A percentile compares a stretch with the other conserved stretches of the same genome.
Conservation (phyloP, 73 alveolate genomes). For the Uronychia setigera region DNA sequence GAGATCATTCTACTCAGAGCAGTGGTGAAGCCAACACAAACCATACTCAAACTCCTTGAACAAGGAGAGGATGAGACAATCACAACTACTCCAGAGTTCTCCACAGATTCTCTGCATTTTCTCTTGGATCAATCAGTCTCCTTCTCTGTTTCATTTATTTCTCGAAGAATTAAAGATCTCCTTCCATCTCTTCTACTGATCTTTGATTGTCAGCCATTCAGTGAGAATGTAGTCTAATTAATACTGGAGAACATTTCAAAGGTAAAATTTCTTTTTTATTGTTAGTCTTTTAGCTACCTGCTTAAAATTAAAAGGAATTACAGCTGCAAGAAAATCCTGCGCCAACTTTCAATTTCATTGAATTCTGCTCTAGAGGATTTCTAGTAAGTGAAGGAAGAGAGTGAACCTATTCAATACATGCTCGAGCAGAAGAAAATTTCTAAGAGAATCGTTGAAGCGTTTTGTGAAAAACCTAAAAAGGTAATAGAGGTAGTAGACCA, state of each 20-base stretch:
- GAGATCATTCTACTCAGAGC: constrained; percentile 8
- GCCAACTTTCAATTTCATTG: background rate
- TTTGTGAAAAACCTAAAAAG: constrained; percentile 16
- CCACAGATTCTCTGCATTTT: too few species aligned
- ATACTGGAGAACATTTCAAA: constrained; percentile 21
- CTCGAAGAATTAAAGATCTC: background rate
- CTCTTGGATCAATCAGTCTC: background rate
- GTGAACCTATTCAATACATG: constrained; percentile 14
- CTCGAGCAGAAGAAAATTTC: constrained; percentile 22
- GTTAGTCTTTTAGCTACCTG: background rate
- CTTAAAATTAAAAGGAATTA: background rate
- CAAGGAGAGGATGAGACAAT: background rate
- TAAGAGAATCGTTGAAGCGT: constrained; percentile 6
- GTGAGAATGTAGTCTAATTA: constrained; percentile 14
- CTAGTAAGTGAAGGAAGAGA: background rate
- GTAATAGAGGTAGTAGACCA: constrained; percentile 14
- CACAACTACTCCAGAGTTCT: background rate
- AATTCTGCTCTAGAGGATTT: background rate
- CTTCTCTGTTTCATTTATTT: background rate
- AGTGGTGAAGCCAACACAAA: background rate
- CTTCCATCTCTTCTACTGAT: constrained; percentile 19
- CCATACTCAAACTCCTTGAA: background rate
- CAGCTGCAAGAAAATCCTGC: background rate
- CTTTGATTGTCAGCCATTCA: constrained; percentile 57
- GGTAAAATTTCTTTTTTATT: constrained; percentile 7